Conservation (phyloP, 139 green algal genomes). For the Marvania coccoides region DNA sequence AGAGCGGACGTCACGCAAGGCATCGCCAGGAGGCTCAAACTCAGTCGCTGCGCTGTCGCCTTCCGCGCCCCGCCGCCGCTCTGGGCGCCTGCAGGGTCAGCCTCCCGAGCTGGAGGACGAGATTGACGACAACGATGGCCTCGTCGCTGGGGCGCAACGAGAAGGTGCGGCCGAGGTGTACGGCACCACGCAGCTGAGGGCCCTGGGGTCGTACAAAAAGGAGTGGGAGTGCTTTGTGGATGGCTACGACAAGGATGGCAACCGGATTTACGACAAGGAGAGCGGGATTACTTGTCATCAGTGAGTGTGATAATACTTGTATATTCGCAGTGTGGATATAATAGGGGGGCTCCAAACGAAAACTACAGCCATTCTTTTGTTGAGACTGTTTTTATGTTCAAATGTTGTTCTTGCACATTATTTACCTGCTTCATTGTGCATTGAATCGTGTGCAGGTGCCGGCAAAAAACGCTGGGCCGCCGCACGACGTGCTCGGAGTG, state of each 20-base stretch:
- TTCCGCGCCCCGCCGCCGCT: not conserved
- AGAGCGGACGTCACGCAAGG: not conserved
- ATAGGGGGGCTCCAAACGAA: too few species aligned
- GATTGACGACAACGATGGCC: not conserved
- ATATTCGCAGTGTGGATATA: too few species aligned
- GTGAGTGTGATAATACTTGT: too few species aligned
- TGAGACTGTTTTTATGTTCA: too few species aligned
- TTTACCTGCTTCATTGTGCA: too few species aligned
- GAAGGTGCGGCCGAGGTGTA: slow-evolving; percentile 15
- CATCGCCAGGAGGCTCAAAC: not conserved
- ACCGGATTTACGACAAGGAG: slow-evolving; percentile 25
- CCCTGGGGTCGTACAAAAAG: not conserved
- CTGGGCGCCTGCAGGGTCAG: not conserved
- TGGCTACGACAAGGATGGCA: slow-evolving; percentile 16
- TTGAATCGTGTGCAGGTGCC: too few species aligned
- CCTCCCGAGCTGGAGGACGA: not conserved
- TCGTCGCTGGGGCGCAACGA: not conserved
- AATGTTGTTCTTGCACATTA: too few species aligned
- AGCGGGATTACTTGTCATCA: slow-evolving; percentile 24
- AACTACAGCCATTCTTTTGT: too few species aligned
- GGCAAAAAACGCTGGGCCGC: slow-evolving; percentile 28
- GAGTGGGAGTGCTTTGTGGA: slow-evolving; percentile 24
- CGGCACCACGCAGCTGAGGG: slow-evolving; percentile 5
- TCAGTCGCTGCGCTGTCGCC: not conserved
- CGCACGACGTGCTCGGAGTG: slow-evolving; percentile 22